A percentile compares a stretch with the other conserved stretches of the same genome.
These are phyloP conservation scores for Taphrina communis DNA, from an alignment of 1,139 yeast species.

Conservation along the genomic window DNA sequence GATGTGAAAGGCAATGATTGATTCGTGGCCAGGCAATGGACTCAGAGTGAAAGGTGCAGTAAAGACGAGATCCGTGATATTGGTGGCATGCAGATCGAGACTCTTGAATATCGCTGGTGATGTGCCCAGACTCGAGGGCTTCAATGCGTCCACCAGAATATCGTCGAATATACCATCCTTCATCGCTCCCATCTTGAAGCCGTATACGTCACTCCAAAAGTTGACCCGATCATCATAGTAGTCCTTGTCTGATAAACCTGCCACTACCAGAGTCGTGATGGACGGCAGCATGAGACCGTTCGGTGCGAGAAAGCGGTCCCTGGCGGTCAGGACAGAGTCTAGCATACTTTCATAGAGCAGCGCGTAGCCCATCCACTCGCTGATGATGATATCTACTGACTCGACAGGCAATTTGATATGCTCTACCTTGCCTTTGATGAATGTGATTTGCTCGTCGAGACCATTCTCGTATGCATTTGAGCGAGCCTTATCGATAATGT, in stretches of 20 bases:
- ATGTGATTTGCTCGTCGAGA: conserved; percentile 80
- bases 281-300: conserved; percentile 60
- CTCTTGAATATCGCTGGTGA: conserved; percentile 62
- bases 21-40: conserved; percentile 34
- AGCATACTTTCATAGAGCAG: conserved; percentile 95
- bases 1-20: conserved; percentile 45
- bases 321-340: conserved; percentile 91
- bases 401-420: conserved; percentile 80
- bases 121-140: conserved; percentile 59
- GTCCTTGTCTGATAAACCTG: conserved; percentile 63
- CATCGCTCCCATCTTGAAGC: conserved; percentile 61
- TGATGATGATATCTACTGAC: conserved; percentile 88
- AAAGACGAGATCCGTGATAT: conserved; percentile 59
- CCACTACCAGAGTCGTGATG: conserved; percentile 60
- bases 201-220: conserved; percentile 65
- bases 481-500: conserved; percentile 91
- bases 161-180: conserved; percentile 53
- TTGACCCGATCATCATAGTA: conserved; percentile 62
- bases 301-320: conserved; percentile 78
- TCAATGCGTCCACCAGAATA: conserved; percentile 68
- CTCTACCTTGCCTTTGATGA: conserved; percentile 91
- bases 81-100: conserved; percentile 65
- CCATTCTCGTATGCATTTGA: conserved; percentile 86
- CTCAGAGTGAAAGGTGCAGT: conserved; percentile 41
- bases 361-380: conserved; percentile 99